phyloP scores from a whole-genome alignment of 2,329 filamentous ascomycete species.

The Hymenoscyphus scutula region DNA sequence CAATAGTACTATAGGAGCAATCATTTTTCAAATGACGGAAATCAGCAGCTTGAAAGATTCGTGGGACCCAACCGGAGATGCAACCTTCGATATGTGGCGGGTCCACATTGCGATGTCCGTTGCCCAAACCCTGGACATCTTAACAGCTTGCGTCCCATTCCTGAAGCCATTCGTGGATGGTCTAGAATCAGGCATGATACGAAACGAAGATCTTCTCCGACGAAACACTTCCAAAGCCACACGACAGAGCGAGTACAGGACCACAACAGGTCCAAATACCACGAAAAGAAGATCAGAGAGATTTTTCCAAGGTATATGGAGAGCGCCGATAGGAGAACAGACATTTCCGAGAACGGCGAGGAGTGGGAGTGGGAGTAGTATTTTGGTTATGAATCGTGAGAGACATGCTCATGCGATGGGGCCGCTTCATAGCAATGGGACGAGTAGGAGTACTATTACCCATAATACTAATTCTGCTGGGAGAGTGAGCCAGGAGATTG shows the following conservation, averaged over 20 bases:
- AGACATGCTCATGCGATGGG: conserved; percentile 5
- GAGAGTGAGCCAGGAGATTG: not conserved
- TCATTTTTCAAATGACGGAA: not conserved
- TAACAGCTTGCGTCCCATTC: conserved; percentile 22
- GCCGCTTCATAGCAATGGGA: conserved; percentile 1
- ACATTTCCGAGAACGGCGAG: not conserved
- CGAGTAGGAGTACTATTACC: not conserved
- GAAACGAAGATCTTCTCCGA: conserved; percentile 12
- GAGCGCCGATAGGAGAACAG: not conserved
- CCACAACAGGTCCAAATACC: not conserved
- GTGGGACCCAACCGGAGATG: not conserved
- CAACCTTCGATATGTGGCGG: conserved; percentile 7
- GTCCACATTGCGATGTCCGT: conserved; percentile 9
- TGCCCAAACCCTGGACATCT: conserved; percentile 13
- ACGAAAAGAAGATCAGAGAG: not conserved
- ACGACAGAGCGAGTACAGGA: not conserved
- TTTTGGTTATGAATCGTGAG: not conserved
- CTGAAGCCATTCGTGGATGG: conserved; percentile 21
- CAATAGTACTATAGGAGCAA: conserved; percentile 6
- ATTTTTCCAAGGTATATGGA: not conserved
- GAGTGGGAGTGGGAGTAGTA: not conserved
- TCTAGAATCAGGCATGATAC: conserved; percentile 18
- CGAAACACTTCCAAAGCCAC: conserved; percentile 4
- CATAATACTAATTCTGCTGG: not conserved
- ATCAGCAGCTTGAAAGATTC: not conserved